Evolutionary conservation across 164 flowering plant species (phyloP), one percentile per base, ranked within the genome.

Genomic region (Annona squamosa): DNA sequence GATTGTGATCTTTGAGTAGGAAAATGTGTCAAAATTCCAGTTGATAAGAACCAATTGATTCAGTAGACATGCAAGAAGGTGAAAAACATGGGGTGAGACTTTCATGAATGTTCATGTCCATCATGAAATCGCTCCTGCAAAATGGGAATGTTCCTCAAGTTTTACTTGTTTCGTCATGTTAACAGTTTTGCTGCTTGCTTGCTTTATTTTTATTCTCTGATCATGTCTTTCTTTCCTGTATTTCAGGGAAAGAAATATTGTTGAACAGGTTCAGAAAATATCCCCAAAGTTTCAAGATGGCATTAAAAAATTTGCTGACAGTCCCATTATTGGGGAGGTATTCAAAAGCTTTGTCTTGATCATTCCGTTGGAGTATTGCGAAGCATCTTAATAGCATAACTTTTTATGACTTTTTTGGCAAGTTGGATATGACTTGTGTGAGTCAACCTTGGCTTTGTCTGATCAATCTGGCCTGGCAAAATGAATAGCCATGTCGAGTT

Each of bases 241-340:
- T 74, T 76, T 83, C 81, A 95, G 99, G 86, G 99, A 95, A 79
- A 87, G 95, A 75, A 91, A 91, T 82, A 87, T 95, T 65, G 74
- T 78, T 75, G 97, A 89, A 65, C 79, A 82, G 77, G 93, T 91
- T 37, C 84, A 80, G 42, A 86, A 75, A 6, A 78, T 93, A 48
- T 76, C 95, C 5, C 95, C 97, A 45, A 89, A 72, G 77, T 95
- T 95, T 79, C 99, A 95, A 80, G 88, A 90, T 76, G 98, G 97
- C 43, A 0, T 95, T 46, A 93, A 84, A 81, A 88, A 92, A 44
- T 93, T 79, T 76, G 83, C 99, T 46, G 87, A 79, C 73, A 95
- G 99, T 80, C 99, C 99, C 57, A 87, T 95, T 71, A 79, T 95
- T 71, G 99, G 99, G 43, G 99, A 95, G 93, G 99, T 95, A 86